Base-by-base conservation (phyloP, 2,329 filamentous ascomycete species). In the Colletotrichum viniferum region DNA sequence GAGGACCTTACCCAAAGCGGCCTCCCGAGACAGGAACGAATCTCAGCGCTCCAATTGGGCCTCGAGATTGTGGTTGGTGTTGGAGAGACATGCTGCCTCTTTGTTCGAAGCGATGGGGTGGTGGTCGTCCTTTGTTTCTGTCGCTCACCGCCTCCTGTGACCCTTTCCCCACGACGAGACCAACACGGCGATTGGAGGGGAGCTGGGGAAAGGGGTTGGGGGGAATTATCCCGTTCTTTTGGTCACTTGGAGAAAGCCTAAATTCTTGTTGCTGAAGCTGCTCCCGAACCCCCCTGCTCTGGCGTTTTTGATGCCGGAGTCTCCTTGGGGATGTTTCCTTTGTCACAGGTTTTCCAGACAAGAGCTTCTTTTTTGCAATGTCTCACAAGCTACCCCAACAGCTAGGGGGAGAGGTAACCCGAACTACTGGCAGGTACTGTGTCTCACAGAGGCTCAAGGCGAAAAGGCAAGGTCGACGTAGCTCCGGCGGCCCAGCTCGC, bases 11-110 rank as follows among this genome's bases (percentile, higher is more conserved):
- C 71, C 71, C 21, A 65, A 74, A 63, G 28, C 71, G 28, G 71
- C 48, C 67, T 74, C 67, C 67, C 71, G 71, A 74, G 67, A 74
- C 48, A 26, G 58, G 30, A 21, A 26, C 30, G n/a, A 12, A 67
- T 38, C 48, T 36, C 30, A 26, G n/a, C 30, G 18, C n/a, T 52
- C 32, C 34, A 38, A 63, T 63, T 36, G 34, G 61, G 34, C 61
- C 58, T 36, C 58, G 58, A 62, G 28, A 21, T 36, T 16, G 58
- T 32, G 43, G 34, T 63, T 36, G 61, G 24, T 9, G 61, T 63
- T 26, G 32, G 21, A 63, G 21, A 63, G 43, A 52, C 43, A 52
- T 52, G 43, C 32, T 34, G 18, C 32, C 60, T 34, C 34, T 63
- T 63, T 63, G 61, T 63, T 63, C 61, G 34, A 43, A 26, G 61